A percentile compares a stretch with the other conserved stretches of the same genome.
Conservation (phyloP, 257 asterid genomes). For the Solanum commersonii region DNA sequence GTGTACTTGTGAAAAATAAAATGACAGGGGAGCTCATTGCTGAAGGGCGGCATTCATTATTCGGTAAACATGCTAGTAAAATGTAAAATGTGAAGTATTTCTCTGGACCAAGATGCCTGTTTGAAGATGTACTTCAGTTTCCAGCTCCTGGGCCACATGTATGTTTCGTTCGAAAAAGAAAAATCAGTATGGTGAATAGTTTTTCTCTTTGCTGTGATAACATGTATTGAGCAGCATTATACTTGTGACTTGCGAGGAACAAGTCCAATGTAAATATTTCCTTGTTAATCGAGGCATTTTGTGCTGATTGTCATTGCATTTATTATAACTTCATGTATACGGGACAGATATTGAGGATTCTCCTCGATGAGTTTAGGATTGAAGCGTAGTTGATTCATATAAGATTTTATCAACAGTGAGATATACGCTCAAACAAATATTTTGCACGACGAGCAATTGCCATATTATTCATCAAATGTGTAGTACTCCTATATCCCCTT, state of each 20-base stretch:
- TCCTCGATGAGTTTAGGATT: not conserved
- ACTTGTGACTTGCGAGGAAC: not conserved
- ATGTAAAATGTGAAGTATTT: slow-evolving; percentile 19
- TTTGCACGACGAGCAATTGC: not conserved
- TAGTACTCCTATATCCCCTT: not conserved
- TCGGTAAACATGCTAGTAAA: slow-evolving; percentile 55
- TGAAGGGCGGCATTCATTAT: slow-evolving; percentile 79
- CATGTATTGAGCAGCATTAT: not conserved
- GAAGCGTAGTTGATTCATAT: not conserved
- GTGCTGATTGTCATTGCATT: not conserved
- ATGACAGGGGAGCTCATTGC: slow-evolving; percentile 66
- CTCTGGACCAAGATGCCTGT: not conserved
- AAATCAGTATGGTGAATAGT: not conserved
- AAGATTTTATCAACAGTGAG: not conserved
- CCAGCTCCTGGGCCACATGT: not conserved
- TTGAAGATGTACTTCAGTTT: not conserved
- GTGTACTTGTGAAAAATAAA: slow-evolving; percentile 56
- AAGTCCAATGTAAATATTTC: not conserved
- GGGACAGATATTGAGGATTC: not conserved
- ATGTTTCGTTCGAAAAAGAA: not conserved
- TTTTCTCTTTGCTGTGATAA: not conserved
- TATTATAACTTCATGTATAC: not conserved
- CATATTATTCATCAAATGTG: not conserved
- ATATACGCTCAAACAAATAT: not conserved
- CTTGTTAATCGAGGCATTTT: not conserved